These are phyloP conservation scores for Tricholoma bakamatsutake DNA, from an alignment of 768 basidiomycete species.

Conservation along the genomic window DNA sequence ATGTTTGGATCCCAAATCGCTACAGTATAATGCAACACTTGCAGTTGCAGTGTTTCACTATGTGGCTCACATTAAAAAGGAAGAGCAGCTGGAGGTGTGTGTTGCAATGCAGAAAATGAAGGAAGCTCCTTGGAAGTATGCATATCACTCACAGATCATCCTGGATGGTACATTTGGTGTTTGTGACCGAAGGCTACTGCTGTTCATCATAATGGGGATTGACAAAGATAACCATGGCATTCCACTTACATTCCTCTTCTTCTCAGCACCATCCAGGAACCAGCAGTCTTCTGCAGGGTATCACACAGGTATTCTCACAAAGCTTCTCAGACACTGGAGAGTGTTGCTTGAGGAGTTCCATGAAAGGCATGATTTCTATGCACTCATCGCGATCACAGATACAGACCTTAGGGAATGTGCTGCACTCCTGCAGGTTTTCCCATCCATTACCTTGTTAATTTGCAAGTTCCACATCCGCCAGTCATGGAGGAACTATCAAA, in stretches of 20 bases:
- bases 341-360: too few species aligned
- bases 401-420: slow-evolving; percentile 28
- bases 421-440: slow-evolving; percentile 24
- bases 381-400: slow-evolving; percentile 24
- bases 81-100: slow-evolving; percentile 15
- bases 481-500: slow-evolving; percentile 27
- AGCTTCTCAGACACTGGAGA: too few species aligned
- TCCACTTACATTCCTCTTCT: too few species aligned
- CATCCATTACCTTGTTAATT: slow-evolving; percentile 16
- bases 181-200: slow-evolving; percentile 14
- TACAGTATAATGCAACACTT: background rate
- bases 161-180: slow-evolving; percentile 20
- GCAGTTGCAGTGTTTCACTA: slow-evolving; percentile 22
- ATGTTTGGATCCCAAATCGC: slow-evolving; percentile 12
- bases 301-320: too few species aligned
- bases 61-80: slow-evolving; percentile 8
- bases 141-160: slow-evolving; percentile 14
- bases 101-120: slow-evolving; percentile 21
- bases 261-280: too few species aligned
- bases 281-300: too few species aligned
- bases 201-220: slow-evolving; percentile 21
- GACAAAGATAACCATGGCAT: background rate
- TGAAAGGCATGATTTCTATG: slow-evolving; percentile 12
- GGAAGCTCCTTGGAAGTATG: slow-evolving; percentile 17
- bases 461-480: slow-evolving; percentile 34